These are phyloP conservation scores for Podospora didyma DNA, from an alignment of 495 filamentous ascomycete species.

Conservation along the genomic window DNA sequence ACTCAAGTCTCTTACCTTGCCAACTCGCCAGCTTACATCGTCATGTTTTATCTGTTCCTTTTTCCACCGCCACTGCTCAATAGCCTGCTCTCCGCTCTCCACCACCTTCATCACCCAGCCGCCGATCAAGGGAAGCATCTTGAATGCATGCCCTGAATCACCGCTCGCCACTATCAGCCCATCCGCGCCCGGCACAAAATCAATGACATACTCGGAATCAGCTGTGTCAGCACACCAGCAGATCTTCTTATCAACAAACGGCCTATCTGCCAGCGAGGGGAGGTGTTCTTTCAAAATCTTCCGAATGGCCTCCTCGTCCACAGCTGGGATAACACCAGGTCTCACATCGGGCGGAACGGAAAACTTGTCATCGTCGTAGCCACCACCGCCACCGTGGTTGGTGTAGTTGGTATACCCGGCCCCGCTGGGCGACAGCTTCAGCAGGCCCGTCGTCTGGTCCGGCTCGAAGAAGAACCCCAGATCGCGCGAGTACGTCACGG, in stretches of 20 bases:
- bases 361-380: not conserved
- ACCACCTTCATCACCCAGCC: conserved; percentile 38
- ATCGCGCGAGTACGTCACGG: conserved; percentile 52
- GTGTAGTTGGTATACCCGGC: conserved; percentile 48
- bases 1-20: not conserved
- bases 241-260: conserved; percentile 42
- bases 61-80: conserved; percentile 25
- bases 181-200: conserved; percentile 45
- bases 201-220: conserved; percentile 54
- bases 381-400: too few relatives aligned
- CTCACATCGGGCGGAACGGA: conserved; percentile 29
- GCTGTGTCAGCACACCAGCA: conserved; percentile 58
- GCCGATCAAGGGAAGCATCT: conserved; percentile 54
- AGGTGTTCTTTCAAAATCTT: conserved; percentile 46
- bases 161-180: conserved; percentile 46
- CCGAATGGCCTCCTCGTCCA: conserved; percentile 45
- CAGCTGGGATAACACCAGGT: conserved; percentile 40
- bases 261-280: conserved; percentile 45
- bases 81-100: conserved; percentile 18
- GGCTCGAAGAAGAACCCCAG: conserved; percentile 60
- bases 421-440: conserved; percentile 54
- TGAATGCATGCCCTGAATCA: conserved; percentile 54
- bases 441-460: conserved; percentile 46
- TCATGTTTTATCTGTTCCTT: conserved; percentile 1
- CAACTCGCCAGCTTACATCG: conserved; percentile 5